phyloP scores from a whole-genome alignment of 495 filamentous ascomycete species.

The Rhizodiscina lignyota region DNA sequence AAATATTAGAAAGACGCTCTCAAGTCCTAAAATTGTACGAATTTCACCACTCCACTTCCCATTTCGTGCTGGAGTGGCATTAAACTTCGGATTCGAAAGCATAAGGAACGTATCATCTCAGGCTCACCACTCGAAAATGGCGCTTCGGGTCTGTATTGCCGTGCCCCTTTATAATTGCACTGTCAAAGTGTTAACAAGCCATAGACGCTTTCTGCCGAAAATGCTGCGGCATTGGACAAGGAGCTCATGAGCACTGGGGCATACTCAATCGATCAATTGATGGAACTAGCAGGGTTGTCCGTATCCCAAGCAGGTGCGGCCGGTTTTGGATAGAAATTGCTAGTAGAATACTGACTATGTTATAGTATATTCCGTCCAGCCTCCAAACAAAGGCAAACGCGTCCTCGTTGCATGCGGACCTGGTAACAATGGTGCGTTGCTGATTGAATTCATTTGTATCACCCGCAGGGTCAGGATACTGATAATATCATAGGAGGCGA shows the following conservation, averaged over 20 bases:
- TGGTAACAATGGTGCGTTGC: slow-evolving; percentile 69
- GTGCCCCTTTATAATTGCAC: neutral
- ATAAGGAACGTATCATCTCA: neutral
- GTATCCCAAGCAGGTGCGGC: slow-evolving; percentile 75
- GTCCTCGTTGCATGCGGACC: slow-evolving; percentile 85
- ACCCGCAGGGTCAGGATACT: neutral
- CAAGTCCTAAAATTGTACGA: too few species aligned
- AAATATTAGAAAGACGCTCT: too few species aligned
- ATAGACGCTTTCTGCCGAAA: slow-evolving; percentile 73
- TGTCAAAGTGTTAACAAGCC: too few species aligned
- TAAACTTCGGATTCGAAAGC: too few species aligned
- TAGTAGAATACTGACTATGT: neutral
- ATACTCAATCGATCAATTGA: slow-evolving; percentile 90
- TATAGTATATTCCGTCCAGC: slow-evolving; percentile 70
- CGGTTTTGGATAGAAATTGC: neutral
- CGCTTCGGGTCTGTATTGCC: slow-evolving; percentile 1
- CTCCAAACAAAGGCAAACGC: slow-evolving; percentile 48
- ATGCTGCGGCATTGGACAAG: slow-evolving; percentile 73
- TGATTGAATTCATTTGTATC: neutral
- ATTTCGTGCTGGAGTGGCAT: too few species aligned
- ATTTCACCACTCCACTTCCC: too few species aligned
- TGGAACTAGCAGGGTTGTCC: slow-evolving; percentile 88
- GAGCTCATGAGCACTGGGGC: slow-evolving; percentile 88
- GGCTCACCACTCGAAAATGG: too few species aligned
- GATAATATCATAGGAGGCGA: slow-evolving; percentile 67